phyloP scores from a whole-genome alignment of 2,329 filamentous ascomycete genomes.

The Alternaria incomplexa region DNA sequence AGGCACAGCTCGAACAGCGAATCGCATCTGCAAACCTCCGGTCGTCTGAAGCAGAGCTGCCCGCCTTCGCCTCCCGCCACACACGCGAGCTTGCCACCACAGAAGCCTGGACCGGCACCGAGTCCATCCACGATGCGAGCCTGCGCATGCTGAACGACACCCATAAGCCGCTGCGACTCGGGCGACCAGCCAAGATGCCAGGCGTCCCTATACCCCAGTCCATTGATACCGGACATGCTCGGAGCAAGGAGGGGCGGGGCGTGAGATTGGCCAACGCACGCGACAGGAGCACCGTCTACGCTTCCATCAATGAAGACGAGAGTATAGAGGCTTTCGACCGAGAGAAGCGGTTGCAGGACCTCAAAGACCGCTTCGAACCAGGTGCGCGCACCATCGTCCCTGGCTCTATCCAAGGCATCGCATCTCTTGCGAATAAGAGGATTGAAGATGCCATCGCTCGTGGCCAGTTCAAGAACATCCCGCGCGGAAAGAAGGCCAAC shows the following conservation, averaged over 20 bases:
- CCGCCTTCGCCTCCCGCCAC: slow-evolving; percentile 69
- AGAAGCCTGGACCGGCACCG: slow-evolving; percentile 78
- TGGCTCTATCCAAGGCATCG: slow-evolving; percentile 76
- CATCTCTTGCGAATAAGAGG: slow-evolving; percentile 83
- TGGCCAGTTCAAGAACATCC: slow-evolving; percentile 87
- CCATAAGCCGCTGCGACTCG: slow-evolving; percentile 58
- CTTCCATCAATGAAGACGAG: slow-evolving; percentile 57
- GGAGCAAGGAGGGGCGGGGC: slow-evolving; percentile 43
- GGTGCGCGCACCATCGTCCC: slow-evolving; percentile 76
- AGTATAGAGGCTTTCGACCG: slow-evolving; percentile 73
- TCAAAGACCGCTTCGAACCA: slow-evolving; percentile 81
- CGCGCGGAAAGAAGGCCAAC: slow-evolving; percentile 69
- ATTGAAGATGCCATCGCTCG: slow-evolving; percentile 94
- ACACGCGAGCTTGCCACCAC: slow-evolving; percentile 72
- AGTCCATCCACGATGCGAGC: slow-evolving; percentile 75
- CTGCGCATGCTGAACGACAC: slow-evolving; percentile 77
- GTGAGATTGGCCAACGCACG: slow-evolving; percentile 62
- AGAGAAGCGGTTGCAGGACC: slow-evolving; percentile 72
- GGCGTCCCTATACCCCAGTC: slow-evolving; percentile 33
- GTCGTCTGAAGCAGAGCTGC: slow-evolving; percentile 61
- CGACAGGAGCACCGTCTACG: slow-evolving; percentile 64
- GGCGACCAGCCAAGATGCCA: slow-evolving; percentile 23
- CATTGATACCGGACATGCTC: slow-evolving; percentile 47
- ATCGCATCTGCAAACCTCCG: slow-evolving; percentile 63
- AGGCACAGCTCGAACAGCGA: slow-evolving; percentile 63